Conservation (phyloP, 108 stramenopile genomes). For the Fistulifera pelliculosa region DNA sequence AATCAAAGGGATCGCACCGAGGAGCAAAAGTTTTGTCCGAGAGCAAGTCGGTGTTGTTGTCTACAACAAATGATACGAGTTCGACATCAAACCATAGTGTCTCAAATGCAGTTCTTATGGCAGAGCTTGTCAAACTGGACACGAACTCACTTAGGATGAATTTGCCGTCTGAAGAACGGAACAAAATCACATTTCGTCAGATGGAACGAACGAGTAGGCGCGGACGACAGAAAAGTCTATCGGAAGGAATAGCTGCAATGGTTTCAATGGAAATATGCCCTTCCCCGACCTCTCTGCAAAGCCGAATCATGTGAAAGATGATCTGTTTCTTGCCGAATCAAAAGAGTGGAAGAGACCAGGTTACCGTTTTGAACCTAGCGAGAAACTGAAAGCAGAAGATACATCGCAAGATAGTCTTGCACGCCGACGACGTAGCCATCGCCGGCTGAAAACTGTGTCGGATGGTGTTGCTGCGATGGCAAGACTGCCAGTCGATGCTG, state of each 20-base stretch:
- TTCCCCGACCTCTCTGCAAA: too few relatives aligned
- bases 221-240: slow-evolving; percentile 25
- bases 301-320: not conserved
- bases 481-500: not conserved
- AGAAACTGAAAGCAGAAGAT: not conserved
- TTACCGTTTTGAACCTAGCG: too few relatives aligned
- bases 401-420: slow-evolving; percentile 12
- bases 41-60: not conserved
- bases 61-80: too few relatives aligned
- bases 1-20: not conserved
- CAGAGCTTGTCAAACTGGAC: slow-evolving; percentile 12
- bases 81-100: not conserved
- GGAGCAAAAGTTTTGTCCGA: too few relatives aligned
- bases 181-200: slow-evolving; percentile 7
- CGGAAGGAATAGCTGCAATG: slow-evolving; percentile 54
- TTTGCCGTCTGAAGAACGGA: not conserved
- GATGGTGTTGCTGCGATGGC: slow-evolving; percentile 51
- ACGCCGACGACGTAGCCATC: slow-evolving; percentile 12
- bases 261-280: not conserved
- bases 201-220: slow-evolving; percentile 13
- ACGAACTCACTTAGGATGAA: slow-evolving; percentile 3
- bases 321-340: not conserved
- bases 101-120: slow-evolving; percentile 3
- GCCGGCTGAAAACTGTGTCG: slow-evolving; percentile 37
- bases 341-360: not conserved